Percentiles rank a stretch among this genome's conserved stretches.
phyloP scores from a whole-genome alignment of 345 rosid species.

The Citrus hindsii region DNA sequence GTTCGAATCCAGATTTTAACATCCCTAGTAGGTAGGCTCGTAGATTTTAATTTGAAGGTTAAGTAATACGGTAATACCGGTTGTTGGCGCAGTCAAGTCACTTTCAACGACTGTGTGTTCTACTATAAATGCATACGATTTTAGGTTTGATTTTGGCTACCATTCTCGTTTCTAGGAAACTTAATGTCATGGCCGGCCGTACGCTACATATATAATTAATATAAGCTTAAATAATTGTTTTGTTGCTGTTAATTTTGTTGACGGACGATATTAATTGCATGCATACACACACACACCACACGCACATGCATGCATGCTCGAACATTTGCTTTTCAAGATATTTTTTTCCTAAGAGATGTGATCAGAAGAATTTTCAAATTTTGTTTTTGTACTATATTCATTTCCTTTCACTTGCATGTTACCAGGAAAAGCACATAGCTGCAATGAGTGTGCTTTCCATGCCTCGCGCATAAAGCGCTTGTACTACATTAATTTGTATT shows the following conservation, averaged over 20 bases:
- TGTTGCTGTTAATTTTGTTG: background rate
- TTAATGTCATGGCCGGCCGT: background rate
- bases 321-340: background rate
- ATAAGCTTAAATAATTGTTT: no score
- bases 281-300: no score
- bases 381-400: background rate
- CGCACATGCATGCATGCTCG: background rate
- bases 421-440: no score
- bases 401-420: background rate
- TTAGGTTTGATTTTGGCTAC: background rate
- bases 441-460: background rate
- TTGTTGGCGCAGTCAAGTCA: conserved; percentile 5
- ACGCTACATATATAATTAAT: no score
- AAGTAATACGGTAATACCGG: background rate
- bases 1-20: fast-evolving
- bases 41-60: background rate
- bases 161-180: background rate
- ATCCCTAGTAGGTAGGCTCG: no score
- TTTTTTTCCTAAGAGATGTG: background rate
- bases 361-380: background rate
- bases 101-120: background rate
- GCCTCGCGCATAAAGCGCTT: background rate
- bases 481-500: background rate
- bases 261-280: background rate
- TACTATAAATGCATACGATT: background rate